A percentile compares a stretch with the other conserved stretches of the same genome.
phyloP scores from a whole-genome alignment of 106 monocot species.

The Dactylorhiza incarnata region DNA sequence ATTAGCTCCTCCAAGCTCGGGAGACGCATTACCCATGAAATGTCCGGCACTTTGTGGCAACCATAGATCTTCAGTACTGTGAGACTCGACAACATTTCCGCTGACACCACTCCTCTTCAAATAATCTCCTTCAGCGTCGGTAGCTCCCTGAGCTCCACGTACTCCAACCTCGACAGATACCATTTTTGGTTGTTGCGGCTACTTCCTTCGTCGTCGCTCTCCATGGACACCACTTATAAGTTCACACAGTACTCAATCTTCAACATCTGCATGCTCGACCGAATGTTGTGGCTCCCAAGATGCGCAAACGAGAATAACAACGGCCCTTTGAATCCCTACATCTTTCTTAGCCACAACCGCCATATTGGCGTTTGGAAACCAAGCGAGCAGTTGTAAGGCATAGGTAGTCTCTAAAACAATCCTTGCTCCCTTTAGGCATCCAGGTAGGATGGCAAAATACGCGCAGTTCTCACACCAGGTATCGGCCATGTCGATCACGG shows the following conservation, averaged over 20 bases:
- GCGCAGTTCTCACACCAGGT: conserved; percentile 9
- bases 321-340: not conserved
- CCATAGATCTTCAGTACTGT: not conserved
- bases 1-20: conserved; percentile 5
- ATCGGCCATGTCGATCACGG: conserved; percentile 5
- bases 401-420: not conserved
- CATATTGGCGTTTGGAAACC: not conserved
- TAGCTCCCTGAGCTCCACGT: not conserved
- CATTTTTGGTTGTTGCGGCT: not conserved
- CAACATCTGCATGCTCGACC: not conserved
- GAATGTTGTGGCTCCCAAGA: conserved; percentile 3
- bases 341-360: not conserved
- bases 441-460: not conserved
- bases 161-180: not conserved
- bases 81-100: not conserved
- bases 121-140: conserved; percentile 5
- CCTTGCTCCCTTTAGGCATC: not conserved
- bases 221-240: conserved; percentile 4
- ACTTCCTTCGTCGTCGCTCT: not conserved
- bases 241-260: not conserved
- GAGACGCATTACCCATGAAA: conserved; percentile 9
- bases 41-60: conserved; percentile 3
- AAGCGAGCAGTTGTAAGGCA: not conserved
- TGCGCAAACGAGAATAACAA: not conserved
- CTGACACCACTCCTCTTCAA: conserved; percentile 6